Percentiles rank a stretch among this genome's conserved stretches.
Evolutionary conservation across 192 early-diverging fungal species (phyloP).

Genomic region (Backusella liffmaniae): DNA sequence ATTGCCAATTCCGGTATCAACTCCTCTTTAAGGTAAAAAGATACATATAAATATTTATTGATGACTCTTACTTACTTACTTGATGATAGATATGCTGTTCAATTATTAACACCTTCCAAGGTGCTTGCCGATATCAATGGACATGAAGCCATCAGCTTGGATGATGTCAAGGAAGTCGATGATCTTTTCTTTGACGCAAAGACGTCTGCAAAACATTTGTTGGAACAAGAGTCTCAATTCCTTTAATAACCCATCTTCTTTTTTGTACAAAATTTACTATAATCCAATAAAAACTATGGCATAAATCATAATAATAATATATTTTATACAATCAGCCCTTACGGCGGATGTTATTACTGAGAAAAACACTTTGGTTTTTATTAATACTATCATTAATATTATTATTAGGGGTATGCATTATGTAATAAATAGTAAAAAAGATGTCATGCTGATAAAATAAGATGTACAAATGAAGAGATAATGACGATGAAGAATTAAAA

Average conservation of each 20-base stretch:
- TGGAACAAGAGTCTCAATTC: conserved; percentile 39
- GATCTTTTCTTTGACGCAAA: conserved; percentile 90
- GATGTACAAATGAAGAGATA: background rate
- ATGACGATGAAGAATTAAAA: background rate
- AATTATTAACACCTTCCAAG: conserved; percentile 89
- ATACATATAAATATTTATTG: background rate
- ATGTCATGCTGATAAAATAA: background rate
- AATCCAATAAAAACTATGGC: background rate
- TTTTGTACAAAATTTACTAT: background rate
- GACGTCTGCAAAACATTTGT: conserved; percentile 71
- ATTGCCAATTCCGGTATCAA: conserved; percentile 85
- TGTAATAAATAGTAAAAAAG: background rate
- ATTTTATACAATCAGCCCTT: too few species aligned
- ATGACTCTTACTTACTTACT: background rate
- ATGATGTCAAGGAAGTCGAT: conserved; percentile 85
- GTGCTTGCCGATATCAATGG: conserved; percentile 87
- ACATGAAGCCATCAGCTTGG: conserved; percentile 73
- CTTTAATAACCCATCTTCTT: background rate
- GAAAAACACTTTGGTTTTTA: too few species aligned
- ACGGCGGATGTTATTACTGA: too few species aligned
- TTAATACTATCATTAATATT: background rate
- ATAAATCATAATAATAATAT: background rate
- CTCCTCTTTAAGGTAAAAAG: conserved; percentile 76
- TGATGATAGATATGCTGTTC: conserved; percentile 79
- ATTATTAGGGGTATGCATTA: background rate